phyloP scores from a whole-genome alignment of 176 grass and related monocot genomes.

The Puccinellia tenuiflora region DNA sequence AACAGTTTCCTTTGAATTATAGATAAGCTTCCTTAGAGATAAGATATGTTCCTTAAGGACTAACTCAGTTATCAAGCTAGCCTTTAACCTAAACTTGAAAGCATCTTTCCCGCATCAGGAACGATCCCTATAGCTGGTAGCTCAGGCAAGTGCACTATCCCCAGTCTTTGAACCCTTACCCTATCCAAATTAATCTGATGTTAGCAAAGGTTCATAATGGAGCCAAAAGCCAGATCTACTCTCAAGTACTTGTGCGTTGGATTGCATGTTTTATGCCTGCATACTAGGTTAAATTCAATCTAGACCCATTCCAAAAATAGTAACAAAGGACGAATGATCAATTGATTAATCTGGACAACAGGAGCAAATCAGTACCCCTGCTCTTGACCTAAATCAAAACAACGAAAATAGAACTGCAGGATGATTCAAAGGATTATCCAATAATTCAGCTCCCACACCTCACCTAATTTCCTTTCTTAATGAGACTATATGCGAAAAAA shows the following conservation, averaged over 20 bases:
- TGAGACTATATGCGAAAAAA: not conserved
- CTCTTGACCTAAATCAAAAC: not conserved
- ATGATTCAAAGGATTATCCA: not conserved
- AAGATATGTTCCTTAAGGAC: not conserved
- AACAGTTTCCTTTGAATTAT: not conserved
- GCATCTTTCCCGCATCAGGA: not conserved
- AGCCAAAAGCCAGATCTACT: not conserved
- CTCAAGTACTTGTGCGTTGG: not conserved
- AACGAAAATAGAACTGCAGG: not conserved
- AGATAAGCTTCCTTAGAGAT: too few relatives aligned
- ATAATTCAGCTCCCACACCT: not conserved
- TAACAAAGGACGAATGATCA: not conserved
- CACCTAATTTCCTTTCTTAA: not conserved
- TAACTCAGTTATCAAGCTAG: not conserved
- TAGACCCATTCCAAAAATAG: not conserved
- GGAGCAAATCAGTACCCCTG: not conserved
- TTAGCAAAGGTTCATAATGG: not conserved
- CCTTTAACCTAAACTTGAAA: not conserved
- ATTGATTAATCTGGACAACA: not conserved
- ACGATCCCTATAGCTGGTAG: not conserved
- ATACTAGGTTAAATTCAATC: not conserved
- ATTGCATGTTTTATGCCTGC: not conserved
- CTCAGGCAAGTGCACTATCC: not conserved
- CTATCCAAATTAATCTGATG: not conserved
- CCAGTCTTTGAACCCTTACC: not conserved